phyloP scores from a whole-genome alignment of 2,329 filamentous ascomycete genomes.

The Aureobasidium sp. region DNA sequence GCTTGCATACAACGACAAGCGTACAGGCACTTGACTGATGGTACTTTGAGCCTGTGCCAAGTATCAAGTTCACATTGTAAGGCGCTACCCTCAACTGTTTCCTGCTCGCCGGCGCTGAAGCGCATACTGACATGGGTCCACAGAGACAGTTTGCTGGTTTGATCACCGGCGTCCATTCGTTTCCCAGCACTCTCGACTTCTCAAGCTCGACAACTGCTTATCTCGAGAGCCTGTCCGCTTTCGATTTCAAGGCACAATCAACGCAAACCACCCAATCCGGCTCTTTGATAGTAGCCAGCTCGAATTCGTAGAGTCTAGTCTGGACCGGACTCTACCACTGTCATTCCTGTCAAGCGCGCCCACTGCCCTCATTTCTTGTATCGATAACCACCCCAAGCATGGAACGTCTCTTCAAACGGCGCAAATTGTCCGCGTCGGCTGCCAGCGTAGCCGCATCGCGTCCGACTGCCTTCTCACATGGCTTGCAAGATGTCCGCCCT shows the following conservation, averaged over 20 bases:
- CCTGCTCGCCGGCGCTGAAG: neutral
- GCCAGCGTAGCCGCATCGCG: neutral
- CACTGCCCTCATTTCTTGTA: constrained; percentile 1
- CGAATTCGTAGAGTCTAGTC: neutral
- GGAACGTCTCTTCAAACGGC: constrained; percentile 24
- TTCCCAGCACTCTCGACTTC: constrained; percentile 23
- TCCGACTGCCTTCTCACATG: constrained; percentile 15
- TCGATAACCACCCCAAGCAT: constrained; percentile 19
- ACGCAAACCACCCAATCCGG: neutral
- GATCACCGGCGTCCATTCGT: constrained; percentile 33
- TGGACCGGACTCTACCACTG: neutral
- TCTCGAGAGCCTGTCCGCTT: neutral
- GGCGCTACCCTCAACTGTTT: neutral
- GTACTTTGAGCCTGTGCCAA: constrained; percentile 6
- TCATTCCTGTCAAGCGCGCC: neutral
- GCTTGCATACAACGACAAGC: neutral
- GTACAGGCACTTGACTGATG: neutral
- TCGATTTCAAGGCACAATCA: neutral
- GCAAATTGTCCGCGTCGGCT: constrained; percentile 23
- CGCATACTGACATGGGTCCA: neutral
- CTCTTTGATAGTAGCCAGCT: constrained; percentile 21
- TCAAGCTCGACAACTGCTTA: neutral
- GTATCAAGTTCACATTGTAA: constrained; percentile 5
- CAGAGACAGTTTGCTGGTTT: constrained; percentile 22
- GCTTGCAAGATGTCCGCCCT: constrained; percentile 6